phyloP scores from a whole-genome alignment of 164 flowering plant genomes.

The Kalanchoe fedtschenkoi region DNA sequence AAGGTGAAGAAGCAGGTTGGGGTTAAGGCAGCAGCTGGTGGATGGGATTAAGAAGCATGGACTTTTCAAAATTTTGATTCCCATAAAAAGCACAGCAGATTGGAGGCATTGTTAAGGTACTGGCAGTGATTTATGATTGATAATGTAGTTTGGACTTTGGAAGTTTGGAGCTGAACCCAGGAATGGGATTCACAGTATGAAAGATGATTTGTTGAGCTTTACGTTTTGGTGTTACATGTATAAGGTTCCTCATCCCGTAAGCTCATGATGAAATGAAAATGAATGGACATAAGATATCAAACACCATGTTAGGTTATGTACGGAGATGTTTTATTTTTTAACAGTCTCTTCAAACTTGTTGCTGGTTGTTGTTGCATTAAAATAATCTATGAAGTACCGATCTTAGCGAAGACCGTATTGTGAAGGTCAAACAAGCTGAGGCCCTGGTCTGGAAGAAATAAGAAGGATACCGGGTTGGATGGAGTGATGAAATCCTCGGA shows the following conservation, averaged over 20 bases:
- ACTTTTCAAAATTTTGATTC: constrained; percentile 90
- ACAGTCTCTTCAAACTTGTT: too few relatives aligned
- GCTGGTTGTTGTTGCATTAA: not conserved
- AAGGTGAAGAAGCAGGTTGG: constrained; percentile 59
- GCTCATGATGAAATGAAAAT: too few relatives aligned
- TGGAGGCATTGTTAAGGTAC: constrained; percentile 95
- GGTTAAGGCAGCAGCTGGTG: constrained; percentile 81
- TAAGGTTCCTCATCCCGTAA: too few relatives aligned
- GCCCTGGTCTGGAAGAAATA: constrained; percentile 94
- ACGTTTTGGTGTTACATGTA: too few relatives aligned
- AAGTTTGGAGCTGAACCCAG: too few relatives aligned
- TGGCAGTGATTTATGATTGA: too few relatives aligned
- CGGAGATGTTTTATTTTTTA: too few relatives aligned
- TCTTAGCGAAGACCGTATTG: constrained; percentile 65
- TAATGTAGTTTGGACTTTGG: too few relatives aligned
- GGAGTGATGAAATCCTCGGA: constrained; percentile 96
- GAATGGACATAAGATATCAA: too few relatives aligned
- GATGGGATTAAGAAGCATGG: constrained; percentile 81
- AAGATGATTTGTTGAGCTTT: too few relatives aligned
- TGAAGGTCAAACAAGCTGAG: constrained; percentile 80
- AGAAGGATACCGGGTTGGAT: constrained; percentile 92
- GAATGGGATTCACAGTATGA: too few relatives aligned
- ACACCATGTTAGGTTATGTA: too few relatives aligned
- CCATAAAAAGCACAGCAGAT: constrained; percentile 89
- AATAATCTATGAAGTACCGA: constrained; percentile 13